Base-by-base conservation (phyloP, 148 eudicot genomes). In the Rhododendron kiyosumense region DNA sequence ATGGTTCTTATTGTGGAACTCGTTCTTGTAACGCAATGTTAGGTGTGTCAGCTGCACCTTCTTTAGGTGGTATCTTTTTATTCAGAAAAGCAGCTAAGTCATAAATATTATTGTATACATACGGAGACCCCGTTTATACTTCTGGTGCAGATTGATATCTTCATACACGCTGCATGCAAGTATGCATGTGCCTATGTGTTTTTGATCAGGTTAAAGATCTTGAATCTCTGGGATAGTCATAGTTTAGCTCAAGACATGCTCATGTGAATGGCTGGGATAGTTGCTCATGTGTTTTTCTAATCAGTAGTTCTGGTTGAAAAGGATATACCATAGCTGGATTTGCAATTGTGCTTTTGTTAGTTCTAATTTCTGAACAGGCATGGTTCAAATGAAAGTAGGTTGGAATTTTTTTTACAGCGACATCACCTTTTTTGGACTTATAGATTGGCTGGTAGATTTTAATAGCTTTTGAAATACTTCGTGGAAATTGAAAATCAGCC, bases 71-170 rank as follows among this genome's bases (percentile, higher is more conserved):
- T 80, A 28, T 80, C 22, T 51, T 49, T 79, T 79, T 5, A 7
- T 12, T 22, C 6, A 30, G 32, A 51, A 43, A 43, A 22, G 30
- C 48, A 26, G 34, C 18, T 14, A 26, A 41, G 32, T 49, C 20
- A 30, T 48, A 24, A 17, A 49, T 7, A 6, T 17, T 17, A 79
- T 79, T 26, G 41, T 22, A 22, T 61, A 41, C 67, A 24, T 38
- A 3, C 5, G 15, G 34, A 30, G 46, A 32, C 26, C 20, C n/a
- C 52, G 20, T 81, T 51, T 54, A 26, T 38, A 26, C 43, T 20
- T 84, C 11, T 84, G 61, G 18, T 22, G 69, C 71, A 84, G 65
- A 77, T 84, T 76, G 57, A 24, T 43, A 43, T 43, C 7, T 78
- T 77, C 51, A 78, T 22, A n/a, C 81, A 9, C 12, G 7, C 52